phyloP scores from a whole-genome alignment of 2,329 filamentous ascomycete genomes.

The Botrytis cinerea region DNA sequence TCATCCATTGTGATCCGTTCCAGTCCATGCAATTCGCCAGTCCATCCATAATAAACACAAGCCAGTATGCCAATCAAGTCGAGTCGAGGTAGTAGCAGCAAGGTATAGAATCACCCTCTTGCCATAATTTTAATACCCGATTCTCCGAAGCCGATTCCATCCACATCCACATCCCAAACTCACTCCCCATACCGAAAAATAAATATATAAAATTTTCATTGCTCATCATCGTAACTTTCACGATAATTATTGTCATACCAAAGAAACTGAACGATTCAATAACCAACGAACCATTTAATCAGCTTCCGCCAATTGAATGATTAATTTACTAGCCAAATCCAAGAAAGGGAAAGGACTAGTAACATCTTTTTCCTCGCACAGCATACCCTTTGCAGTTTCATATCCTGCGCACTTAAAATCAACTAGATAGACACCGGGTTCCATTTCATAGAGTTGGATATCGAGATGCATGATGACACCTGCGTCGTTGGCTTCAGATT shows the following conservation, averaged over 20 bases:
- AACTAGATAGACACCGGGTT: constrained; percentile 88
- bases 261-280: not conserved
- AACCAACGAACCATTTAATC: constrained; percentile 48
- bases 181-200: not conserved
- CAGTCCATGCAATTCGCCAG: not conserved
- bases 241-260: not conserved
- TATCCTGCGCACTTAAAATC: constrained; percentile 99
- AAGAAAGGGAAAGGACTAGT: constrained; percentile 94
- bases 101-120: not conserved
- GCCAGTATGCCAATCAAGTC: not conserved
- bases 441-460: constrained; percentile 94
- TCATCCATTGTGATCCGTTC: not conserved
- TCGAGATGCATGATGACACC: constrained; percentile 87
- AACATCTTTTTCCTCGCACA: constrained; percentile 89
- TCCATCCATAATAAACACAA: not conserved
- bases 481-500: constrained; percentile 34
- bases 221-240: constrained; percentile 7
- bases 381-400: constrained; percentile 73
- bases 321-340: constrained; percentile 87
- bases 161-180: not conserved
- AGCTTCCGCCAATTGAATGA: constrained; percentile 87
- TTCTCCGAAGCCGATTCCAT: not conserved
- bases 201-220: constrained; percentile 5
- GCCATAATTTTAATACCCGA: not conserved
- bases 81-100: not conserved